Evolutionary conservation across 495 filamentous ascomycete species (phyloP), one percentile per base, ranked within the genome.

Genomic region (Rostrohypoxylon terebratum): DNA sequence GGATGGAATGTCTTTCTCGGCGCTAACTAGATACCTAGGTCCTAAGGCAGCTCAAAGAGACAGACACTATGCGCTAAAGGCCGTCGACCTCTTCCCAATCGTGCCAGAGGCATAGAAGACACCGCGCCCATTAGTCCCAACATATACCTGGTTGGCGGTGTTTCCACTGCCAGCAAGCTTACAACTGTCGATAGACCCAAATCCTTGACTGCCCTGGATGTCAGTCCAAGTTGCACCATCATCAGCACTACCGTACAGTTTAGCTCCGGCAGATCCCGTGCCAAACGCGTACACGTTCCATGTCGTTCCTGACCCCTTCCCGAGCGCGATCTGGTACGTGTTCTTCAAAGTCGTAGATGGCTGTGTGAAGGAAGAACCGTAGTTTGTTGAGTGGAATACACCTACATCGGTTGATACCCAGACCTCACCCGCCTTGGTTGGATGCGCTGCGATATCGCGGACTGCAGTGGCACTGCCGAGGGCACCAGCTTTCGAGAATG

Each of bases 61-160:
- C 6, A 28, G 6, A 68, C n/a, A 62, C 51, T 63, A 71, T 9
- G 63, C 68, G 7, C 45, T 55, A 33, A 59, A 58, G 16, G 16
- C 28, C 38, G 48, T 58, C 28, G 18, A 60, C 20, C 44, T 59
- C 57, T 72, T 72, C n/a, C 59, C 9, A n/a, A 72, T 63, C 25
- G 63, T 63, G 11, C 75, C 72, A 3, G 73, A 73, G 33, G 79
- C 86, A 66, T 83, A 87, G 31, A 89, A 82, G 4, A 87, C 86
- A 40, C 87, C 87, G 2, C 87, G 81, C 0, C 88, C 88, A 50
- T 89, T 89, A 0, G 87, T 89, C 0, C 87, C 88, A 34, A 89
- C 80, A 64, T 85, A 89, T 0, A 90, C 87, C 64, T 83, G 83
- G 18, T 84, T 84, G 21, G 81, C 82, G 7, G 80, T 80, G 25